Conservation (phyloP, 2,329 filamentous ascomycete genomes). For the Blastomyces silverae region DNA sequence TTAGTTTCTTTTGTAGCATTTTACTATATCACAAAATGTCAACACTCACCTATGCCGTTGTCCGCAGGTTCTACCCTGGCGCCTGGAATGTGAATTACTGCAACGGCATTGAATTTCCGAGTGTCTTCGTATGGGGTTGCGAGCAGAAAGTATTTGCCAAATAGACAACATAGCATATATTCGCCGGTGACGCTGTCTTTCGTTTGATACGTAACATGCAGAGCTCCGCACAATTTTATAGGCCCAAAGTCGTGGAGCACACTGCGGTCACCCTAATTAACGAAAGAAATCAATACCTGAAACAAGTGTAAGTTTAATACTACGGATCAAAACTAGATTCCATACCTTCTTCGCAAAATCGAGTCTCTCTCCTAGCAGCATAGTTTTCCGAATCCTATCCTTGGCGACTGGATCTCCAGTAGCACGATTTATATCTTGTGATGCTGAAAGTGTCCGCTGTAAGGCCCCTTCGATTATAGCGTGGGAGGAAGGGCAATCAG, state of each 20-base stretch:
- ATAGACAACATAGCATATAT: constrained; percentile 82
- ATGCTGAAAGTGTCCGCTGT: constrained; percentile 64
- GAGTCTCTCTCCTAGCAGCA: constrained; percentile 75
- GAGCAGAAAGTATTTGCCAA: constrained; percentile 70
- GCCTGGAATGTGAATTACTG: constrained; percentile 62
- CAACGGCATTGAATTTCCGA: constrained; percentile 64
- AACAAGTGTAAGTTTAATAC: neutral
- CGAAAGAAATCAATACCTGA: neutral
- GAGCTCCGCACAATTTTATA: constrained; percentile 70
- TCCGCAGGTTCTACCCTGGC: constrained; percentile 64
- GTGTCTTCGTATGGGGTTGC: constrained; percentile 60
- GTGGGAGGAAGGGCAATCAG: constrained; percentile 77
- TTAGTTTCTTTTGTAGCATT: constrained; percentile 8
- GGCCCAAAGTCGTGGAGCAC: constrained; percentile 75
- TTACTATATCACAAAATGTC: neutral
- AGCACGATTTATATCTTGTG: constrained; percentile 74
- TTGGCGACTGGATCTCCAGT: constrained; percentile 67
- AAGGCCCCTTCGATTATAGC: constrained; percentile 70
- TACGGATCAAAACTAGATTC: neutral
- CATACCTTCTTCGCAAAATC: constrained; percentile 65
- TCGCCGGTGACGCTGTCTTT: constrained; percentile 61
- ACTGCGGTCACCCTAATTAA: constrained; percentile 14
- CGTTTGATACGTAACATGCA: constrained; percentile 77
- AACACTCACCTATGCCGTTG: constrained; percentile 62
- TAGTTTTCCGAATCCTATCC: constrained; percentile 68